A percentile compares a stretch with the other conserved stretches of the same genome.
Conservation (phyloP, 345 rosid genomes). For the Litchi chinensis region DNA sequence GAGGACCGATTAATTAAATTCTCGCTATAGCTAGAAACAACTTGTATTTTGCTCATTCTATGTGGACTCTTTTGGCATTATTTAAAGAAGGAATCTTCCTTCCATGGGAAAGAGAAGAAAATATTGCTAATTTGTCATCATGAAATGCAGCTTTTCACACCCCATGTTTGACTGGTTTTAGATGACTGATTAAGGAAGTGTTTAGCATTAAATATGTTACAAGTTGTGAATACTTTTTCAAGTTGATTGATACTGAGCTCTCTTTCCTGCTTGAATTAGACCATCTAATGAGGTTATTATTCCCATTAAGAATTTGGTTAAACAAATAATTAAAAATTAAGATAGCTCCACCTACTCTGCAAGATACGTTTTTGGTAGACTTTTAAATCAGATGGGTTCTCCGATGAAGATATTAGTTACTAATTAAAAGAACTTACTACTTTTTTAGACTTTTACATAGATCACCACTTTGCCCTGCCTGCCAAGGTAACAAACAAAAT, state of each 20-base stretch:
- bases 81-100: constrained; percentile 14
- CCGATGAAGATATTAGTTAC: too few species aligned
- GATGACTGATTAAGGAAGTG: background rate
- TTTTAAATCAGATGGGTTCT: too few species aligned
- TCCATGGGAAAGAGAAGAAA: background rate
- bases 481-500: background rate
- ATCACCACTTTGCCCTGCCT: background rate
- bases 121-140: background rate
- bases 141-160: background rate
- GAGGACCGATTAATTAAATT: constrained; percentile 7
- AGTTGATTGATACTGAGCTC: background rate
- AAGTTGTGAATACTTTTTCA: background rate
- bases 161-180: constrained; percentile 19
- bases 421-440: too few species aligned
- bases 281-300: background rate
- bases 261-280: background rate
- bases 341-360: background rate
- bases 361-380: background rate
- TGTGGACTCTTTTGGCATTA: constrained; percentile 26
- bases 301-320: background rate
- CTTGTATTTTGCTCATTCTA: constrained; percentile 3
- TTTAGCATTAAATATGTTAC: background rate
- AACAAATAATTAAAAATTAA: too few species aligned
- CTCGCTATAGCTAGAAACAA: background rate
- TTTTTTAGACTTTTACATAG: too few species aligned